Percentiles rank a stretch among this genome's conserved stretches.
Conservation (phyloP, 306 rosid species). For the Trifolium dubium region DNA sequence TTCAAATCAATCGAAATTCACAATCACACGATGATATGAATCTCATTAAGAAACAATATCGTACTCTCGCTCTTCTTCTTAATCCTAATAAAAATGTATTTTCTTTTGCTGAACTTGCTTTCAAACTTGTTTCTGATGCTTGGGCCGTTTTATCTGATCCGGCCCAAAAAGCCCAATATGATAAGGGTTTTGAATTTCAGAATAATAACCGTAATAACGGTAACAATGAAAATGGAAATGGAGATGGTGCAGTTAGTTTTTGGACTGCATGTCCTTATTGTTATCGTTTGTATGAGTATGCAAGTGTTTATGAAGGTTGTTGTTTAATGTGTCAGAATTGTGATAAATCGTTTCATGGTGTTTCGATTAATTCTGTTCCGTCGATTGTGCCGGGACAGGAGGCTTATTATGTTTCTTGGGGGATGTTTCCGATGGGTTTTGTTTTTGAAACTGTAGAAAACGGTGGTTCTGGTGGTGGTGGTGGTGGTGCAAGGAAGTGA, state of each 20-base stretch:
- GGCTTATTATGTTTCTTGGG: constrained; percentile 88
- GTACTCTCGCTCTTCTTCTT: constrained; percentile 78
- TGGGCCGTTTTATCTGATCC: constrained; percentile 81
- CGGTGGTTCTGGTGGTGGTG: constrained; percentile 15
- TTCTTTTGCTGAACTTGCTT: constrained; percentile 70
- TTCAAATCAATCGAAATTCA: constrained; percentile 60
- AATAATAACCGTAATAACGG: too few species aligned
- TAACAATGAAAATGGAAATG: background rate
- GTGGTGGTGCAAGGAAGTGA: constrained; percentile 47
- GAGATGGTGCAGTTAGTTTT: constrained; percentile 36
- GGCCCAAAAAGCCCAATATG: constrained; percentile 58
- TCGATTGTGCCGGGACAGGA: constrained; percentile 78
- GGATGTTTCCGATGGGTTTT: constrained; percentile 76
- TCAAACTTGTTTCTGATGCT: constrained; percentile 78
- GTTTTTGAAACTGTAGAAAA: constrained; percentile 40
- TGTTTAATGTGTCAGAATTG: constrained; percentile 89
- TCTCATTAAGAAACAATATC: constrained; percentile 66
- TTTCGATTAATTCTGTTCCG: constrained; percentile 56
- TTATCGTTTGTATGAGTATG: constrained; percentile 71
- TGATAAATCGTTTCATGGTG: constrained; percentile 69
- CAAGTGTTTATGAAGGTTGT: constrained; percentile 71
- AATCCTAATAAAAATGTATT: constrained; percentile 84
- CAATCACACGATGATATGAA: constrained; percentile 58
- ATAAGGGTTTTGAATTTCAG: constrained; percentile 36
- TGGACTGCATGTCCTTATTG: constrained; percentile 99